Evolutionary conservation across 768 basidiomycete species (phyloP), one percentile per base, ranked within the genome.

Genomic region (Auricularia sp.): DNA sequence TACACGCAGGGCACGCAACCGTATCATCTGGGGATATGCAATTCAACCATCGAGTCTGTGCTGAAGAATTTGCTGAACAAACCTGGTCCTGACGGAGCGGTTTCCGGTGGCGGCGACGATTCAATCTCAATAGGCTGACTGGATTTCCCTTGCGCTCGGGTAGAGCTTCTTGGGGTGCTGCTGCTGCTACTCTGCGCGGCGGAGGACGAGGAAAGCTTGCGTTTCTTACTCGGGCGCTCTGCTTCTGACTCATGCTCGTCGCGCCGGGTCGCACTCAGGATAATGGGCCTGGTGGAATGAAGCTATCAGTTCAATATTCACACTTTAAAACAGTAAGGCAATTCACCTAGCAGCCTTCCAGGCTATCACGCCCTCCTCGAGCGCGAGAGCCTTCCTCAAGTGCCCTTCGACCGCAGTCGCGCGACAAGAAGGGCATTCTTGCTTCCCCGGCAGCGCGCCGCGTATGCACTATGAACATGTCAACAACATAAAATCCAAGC

Each of bases 361-460:
- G n/a, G 84, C 78, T n/a, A 77, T 74, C 2, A 90, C 82, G 11
- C 80, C 80, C 66, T 84, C 87, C 72, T 90, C 91, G 56, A 93
- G 71, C n/a, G 76, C 79, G n/a, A 83, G 77, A 70, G 90, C 90
- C 43, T 83, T 80, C 67, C 88, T 76, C 63, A 93, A 76, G 56
- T 87, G 83, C 3, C 79, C 80, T 71, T 91, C 90, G 12, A 78
- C 79, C 0, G 81, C 74, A 3, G 73, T 65, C 68, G 84, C 84
- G 21, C 87, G 80, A 73, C 91, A 93, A 18, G 76, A 77, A 7
- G 91, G 90, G 68, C 91, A 93, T 71, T 87, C 85, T 33, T 83
- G 80, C 70, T 87, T 86, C 36, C 72, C 77, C 5, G 77, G 69
- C 35, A 91, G 72, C 3, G 82, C 78, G 23, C 81, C 76, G 60